Conservation (phyloP, 495 filamentous ascomycete species). For the Talaromyces trachyspermus region DNA sequence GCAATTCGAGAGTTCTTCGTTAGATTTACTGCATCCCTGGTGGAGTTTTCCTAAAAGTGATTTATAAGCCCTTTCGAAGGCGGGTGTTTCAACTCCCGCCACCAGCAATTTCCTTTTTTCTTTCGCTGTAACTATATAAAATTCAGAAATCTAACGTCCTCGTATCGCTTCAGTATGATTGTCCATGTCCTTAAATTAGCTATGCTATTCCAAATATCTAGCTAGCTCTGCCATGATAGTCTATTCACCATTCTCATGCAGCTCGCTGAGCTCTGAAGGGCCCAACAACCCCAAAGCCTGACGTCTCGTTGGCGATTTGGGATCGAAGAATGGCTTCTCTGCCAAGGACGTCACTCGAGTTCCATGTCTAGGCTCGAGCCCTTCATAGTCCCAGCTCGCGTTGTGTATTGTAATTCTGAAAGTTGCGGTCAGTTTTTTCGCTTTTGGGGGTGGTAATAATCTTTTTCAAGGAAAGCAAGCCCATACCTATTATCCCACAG, state of each 20-base stretch:
- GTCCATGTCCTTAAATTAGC: too few species aligned
- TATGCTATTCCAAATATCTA: too few species aligned
- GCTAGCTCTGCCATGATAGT: too few species aligned
- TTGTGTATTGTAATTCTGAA: conserved; percentile 60
- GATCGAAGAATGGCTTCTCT: conserved; percentile 58
- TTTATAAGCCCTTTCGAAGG: background rate
- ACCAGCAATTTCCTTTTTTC: background rate
- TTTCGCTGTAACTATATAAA: background rate
- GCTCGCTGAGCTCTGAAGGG: conserved; percentile 21
- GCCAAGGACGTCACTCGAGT: conserved; percentile 59
- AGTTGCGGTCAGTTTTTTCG: conserved; percentile 1
- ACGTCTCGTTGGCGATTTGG: conserved; percentile 48
- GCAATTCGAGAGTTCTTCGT: conserved; percentile 8
- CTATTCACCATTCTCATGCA: conserved; percentile 3
- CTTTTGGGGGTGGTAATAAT: too few species aligned
- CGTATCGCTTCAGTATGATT: too few species aligned
- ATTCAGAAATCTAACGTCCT: too few species aligned
- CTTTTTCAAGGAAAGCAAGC: background rate
- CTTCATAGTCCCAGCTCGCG: conserved; percentile 61
- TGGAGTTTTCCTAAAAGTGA: conserved; percentile 1
- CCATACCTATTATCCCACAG: conserved; percentile 58
- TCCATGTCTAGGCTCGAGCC: conserved; percentile 53
- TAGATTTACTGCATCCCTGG: background rate
- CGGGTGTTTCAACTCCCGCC: background rate
- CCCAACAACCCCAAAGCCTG: conserved; percentile 48